Conservation (phyloP, 2,329 filamentous ascomycete species). For the Diatrype stigma region DNA sequence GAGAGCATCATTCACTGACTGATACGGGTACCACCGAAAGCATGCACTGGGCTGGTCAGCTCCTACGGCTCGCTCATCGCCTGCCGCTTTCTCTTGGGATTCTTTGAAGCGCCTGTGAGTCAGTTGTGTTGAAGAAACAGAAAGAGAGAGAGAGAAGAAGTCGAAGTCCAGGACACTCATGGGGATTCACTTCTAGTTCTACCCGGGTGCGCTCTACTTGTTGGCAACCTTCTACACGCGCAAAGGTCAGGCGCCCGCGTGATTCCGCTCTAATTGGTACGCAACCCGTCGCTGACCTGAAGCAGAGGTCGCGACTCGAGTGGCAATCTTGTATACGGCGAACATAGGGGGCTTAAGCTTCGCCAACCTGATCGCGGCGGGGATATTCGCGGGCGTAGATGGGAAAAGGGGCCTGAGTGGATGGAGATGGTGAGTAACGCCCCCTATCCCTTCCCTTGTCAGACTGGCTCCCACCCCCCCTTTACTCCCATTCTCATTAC, state of each 20-base stretch:
- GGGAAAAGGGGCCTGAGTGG: conserved; percentile 22
- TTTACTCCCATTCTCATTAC: background rate
- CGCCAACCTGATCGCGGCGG: conserved; percentile 6
- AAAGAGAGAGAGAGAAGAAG: background rate
- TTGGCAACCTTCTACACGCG: conserved; percentile 46
- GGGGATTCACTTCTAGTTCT: conserved; percentile 25
- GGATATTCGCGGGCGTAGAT: conserved; percentile 18
- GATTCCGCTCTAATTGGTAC: background rate
- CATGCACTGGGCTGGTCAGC: conserved; percentile 33
- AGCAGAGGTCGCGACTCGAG: conserved; percentile 23
- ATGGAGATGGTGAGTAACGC: conserved; percentile 23
- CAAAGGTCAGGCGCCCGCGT: conserved; percentile 18
- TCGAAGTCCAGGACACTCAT: background rate
- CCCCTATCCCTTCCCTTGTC: background rate
- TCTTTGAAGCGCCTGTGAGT: conserved; percentile 33
- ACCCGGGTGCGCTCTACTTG: conserved; percentile 38
- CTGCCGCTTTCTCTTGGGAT: conserved; percentile 35
- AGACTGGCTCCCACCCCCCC: background rate
- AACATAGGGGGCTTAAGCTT: conserved; percentile 5
- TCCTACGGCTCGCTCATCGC: conserved; percentile 31
- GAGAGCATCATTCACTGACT: no score
- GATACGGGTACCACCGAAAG: no score
- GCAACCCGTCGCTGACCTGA: background rate
- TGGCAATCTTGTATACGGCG: conserved; percentile 3
- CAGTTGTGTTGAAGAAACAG: no score